Conservation (phyloP, 2,329 filamentous ascomycete genomes). For the Penicillium brasilianum region DNA sequence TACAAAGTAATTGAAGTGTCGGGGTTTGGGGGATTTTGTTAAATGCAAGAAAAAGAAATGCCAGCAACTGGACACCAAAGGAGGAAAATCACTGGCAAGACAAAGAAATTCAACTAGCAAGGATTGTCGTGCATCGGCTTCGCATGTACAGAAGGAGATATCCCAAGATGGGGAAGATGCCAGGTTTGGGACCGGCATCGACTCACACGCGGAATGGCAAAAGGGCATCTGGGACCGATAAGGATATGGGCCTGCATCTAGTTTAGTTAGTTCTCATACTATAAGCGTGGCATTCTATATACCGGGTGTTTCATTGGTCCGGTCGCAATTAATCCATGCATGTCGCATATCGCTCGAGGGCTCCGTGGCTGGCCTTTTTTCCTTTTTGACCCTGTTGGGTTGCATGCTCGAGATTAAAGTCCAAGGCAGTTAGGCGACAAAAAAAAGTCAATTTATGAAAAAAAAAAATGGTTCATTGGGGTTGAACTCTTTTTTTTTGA, state of each 20-base stretch:
- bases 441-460: slow-evolving; percentile 12
- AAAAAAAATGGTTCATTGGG: slow-evolving; percentile 10
- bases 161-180: not conserved
- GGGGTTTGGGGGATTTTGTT: not conserved
- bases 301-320: slow-evolving; percentile 23
- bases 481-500: slow-evolving; percentile 3
- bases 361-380: slow-evolving; percentile 18
- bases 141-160: slow-evolving; percentile 10
- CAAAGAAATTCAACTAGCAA: slow-evolving; percentile 7
- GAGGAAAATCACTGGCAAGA: slow-evolving; percentile 5
- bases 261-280: slow-evolving; percentile 13
- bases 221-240: slow-evolving; percentile 14
- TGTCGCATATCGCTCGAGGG: slow-evolving; percentile 12
- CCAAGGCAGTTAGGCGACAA: slow-evolving; percentile 12
- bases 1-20: not conserved
- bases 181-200: slow-evolving; percentile 4
- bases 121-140: slow-evolving; percentile 9
- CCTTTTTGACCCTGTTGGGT: slow-evolving; percentile 2
- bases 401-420: slow-evolving; percentile 18
- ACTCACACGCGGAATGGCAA: slow-evolving; percentile 6
- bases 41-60: not conserved
- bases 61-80: too few relatives aligned
- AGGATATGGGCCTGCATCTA: slow-evolving; percentile 17
- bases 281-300: slow-evolving; percentile 14
- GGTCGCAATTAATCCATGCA: slow-evolving; percentile 12